Conservation (phyloP, 2,329 filamentous ascomycete genomes). For the Chaetomiaceae sp. region DNA sequence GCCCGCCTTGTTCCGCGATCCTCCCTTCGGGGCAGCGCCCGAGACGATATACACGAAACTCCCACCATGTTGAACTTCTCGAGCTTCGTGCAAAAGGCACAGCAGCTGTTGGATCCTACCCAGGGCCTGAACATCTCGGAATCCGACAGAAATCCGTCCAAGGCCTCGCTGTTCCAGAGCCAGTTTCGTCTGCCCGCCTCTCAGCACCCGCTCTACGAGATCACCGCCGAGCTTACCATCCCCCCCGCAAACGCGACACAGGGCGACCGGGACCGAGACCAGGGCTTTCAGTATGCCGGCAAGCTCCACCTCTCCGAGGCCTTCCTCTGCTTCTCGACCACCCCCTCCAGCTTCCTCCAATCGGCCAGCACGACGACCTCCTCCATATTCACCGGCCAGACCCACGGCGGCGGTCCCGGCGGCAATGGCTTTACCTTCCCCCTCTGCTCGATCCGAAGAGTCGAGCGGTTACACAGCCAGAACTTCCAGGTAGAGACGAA, state of each 20-base stretch:
- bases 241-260: conserved; percentile 65
- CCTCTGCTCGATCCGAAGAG: conserved; percentile 82
- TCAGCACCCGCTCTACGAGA: conserved; percentile 92
- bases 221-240: conserved; percentile 91
- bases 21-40: conserved; percentile 9
- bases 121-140: conserved; percentile 68
- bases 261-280: conserved; percentile 65
- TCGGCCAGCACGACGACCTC: conserved; percentile 75
- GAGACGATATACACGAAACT: conserved; percentile 24
- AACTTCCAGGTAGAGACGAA: conserved; percentile 59
- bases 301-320: conserved; percentile 91
- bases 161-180: conserved; percentile 86
- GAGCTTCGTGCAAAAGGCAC: conserved; percentile 90
- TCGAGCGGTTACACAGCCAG: conserved; percentile 89
- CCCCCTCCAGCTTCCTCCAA: conserved; percentile 78
- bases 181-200: conserved; percentile 93
- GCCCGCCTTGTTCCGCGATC: conserved; percentile 1
- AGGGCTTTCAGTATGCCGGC: conserved; percentile 84
- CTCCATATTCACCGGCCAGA: conserved; percentile 84
- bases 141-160: conserved; percentile 78
- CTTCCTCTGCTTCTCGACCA: conserved; percentile 95
- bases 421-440: conserved; percentile 96
- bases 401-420: conserved; percentile 84
- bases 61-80: conserved; percentile 57
- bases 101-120: conserved; percentile 88